phyloP scores from a whole-genome alignment of 2,329 filamentous ascomycete genomes.

The Paecilomyces sp. region DNA sequence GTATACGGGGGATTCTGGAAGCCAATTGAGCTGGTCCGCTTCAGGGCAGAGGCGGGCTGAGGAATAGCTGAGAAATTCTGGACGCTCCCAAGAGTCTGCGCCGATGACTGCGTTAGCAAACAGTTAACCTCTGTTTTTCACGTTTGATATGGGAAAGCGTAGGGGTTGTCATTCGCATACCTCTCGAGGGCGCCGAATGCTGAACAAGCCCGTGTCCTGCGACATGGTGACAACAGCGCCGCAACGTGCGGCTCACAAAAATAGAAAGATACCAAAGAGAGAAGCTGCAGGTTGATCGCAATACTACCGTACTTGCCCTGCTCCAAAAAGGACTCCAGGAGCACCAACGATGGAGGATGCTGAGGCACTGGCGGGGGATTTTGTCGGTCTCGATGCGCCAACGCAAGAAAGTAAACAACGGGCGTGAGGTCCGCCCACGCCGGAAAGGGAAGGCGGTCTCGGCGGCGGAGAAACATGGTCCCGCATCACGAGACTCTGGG shows the following conservation, averaged over 20 bases:
- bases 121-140: conserved; percentile 1
- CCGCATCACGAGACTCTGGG: conserved; percentile 19
- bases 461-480: neutral
- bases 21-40: conserved; percentile 76
- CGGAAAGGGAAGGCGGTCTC: conserved; percentile 23
- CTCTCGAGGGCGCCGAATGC: conserved; percentile 84
- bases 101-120: conserved; percentile 11
- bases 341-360: neutral
- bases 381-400: neutral
- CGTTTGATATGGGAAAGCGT: neutral
- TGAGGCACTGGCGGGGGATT: conserved; percentile 6
- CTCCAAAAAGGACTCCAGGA: neutral
- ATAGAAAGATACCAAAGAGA: neutral
- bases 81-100: conserved; percentile 71
- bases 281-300: neutral
- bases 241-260: conserved; percentile 15
- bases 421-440: conserved; percentile 12
- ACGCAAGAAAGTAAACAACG: conserved; percentile 29
- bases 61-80: conserved; percentile 79
- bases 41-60: conserved; percentile 87
- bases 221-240: conserved; percentile 55
- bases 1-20: conserved; percentile 58
- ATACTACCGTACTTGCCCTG: neutral
- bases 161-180: conserved; percentile 44
- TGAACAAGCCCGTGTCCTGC: conserved; percentile 82